These are phyloP conservation scores for Mortierella sp. DNA, from an alignment of 371 early-diverging fungal species.

Conservation along the genomic window DNA sequence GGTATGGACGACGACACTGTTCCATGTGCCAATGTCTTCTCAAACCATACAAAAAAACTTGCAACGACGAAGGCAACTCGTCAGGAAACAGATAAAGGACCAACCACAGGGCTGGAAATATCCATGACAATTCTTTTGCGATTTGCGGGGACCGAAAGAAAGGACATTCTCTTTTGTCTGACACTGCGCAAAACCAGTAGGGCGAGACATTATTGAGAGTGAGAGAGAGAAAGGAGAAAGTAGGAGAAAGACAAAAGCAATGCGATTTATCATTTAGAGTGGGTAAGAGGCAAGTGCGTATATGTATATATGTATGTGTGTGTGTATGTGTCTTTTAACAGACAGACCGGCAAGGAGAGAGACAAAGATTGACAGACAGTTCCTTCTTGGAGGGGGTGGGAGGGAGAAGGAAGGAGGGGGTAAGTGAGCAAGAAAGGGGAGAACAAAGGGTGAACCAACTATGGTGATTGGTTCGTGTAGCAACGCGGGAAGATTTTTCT, in stretches of 20 bases:
- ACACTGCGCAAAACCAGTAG: background rate
- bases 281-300: background rate
- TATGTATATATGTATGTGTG: background rate
- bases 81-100: background rate
- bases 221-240: background rate
- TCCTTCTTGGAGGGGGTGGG: background rate
- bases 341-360: background rate
- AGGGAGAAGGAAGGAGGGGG: background rate
- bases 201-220: background rate
- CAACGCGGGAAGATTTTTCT: slow-evolving; percentile 3
- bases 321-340: background rate
- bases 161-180: background rate
- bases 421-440: background rate
- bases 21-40: background rate
- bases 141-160: slow-evolving; percentile 7
- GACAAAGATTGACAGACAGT: background rate
- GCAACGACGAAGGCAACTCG: background rate
- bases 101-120: background rate
- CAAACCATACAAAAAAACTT: background rate
- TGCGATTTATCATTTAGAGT: background rate
- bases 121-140: background rate
- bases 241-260: background rate
- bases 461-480: background rate
- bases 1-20: slow-evolving; percentile 4
- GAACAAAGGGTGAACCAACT: background rate